Conservation (phyloP, 2,329 filamentous ascomycete genomes). For the Teratosphaeria zuluensis region DNA sequence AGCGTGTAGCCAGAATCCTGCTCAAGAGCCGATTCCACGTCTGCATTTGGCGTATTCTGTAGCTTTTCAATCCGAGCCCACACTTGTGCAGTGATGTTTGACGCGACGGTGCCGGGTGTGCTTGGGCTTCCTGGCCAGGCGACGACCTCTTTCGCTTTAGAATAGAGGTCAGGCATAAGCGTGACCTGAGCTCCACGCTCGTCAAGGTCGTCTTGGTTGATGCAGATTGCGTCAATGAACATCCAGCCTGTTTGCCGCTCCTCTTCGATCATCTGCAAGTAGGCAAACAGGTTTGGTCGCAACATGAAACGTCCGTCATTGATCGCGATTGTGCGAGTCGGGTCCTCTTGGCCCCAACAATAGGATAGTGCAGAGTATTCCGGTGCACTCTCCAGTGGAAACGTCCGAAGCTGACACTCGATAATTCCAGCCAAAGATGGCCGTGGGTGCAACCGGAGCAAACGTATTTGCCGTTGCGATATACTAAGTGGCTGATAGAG, state of each 20-base stretch:
- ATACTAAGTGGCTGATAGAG: not conserved
- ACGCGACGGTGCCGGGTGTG: not conserved
- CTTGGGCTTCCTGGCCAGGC: not conserved
- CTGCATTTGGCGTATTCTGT: not conserved
- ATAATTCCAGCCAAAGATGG: not conserved
- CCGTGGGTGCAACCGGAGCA: not conserved
- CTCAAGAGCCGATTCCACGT: not conserved
- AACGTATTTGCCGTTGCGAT: not conserved
- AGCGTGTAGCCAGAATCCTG: not conserved
- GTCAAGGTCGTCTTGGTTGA: slow-evolving; percentile 2
- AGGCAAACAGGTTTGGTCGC: not conserved
- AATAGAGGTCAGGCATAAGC: not conserved
- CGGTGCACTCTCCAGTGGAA: not conserved
- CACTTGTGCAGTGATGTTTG: not conserved
- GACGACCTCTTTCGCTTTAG: not conserved
- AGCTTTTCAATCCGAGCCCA: not conserved
- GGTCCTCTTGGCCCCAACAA: slow-evolving; percentile 16
- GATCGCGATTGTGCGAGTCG: slow-evolving; percentile 14
- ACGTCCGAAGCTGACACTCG: not conserved
- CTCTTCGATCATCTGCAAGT: not conserved
- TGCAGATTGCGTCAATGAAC: slow-evolving; percentile 3
- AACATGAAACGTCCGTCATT: slow-evolving; percentile 14
- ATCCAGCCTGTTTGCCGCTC: not conserved
- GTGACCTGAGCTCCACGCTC: not conserved
- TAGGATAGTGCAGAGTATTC: slow-evolving; percentile 20